Conservation (phyloP, 2,329 filamentous ascomycete species). For the Ophiocordyceps camponoti-rufipedis region DNA sequence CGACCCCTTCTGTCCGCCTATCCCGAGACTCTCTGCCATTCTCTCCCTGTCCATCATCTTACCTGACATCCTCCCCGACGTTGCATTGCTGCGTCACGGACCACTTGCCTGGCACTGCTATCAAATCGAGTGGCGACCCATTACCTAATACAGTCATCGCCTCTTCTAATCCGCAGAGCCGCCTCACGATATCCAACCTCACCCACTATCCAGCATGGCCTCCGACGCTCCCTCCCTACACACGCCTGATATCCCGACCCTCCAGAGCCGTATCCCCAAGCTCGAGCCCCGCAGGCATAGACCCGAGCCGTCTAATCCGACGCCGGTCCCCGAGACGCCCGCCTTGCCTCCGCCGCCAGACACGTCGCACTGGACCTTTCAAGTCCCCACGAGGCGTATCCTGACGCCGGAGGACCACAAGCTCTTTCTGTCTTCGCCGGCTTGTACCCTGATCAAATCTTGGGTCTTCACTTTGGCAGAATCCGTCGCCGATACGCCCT, state of each 20-base stretch:
- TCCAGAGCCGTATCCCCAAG: slow-evolving; percentile 42
- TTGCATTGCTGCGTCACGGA: too few species aligned
- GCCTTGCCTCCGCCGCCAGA: slow-evolving; percentile 50
- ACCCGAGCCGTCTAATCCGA: slow-evolving; percentile 29
- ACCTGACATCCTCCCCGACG: too few species aligned
- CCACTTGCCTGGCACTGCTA: too few species aligned
- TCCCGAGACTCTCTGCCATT: too few species aligned
- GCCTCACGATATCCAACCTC: too few species aligned
- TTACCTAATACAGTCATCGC: too few species aligned
- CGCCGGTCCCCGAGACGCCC: slow-evolving; percentile 59
- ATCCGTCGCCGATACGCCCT: slow-evolving; percentile 51
- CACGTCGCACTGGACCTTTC: slow-evolving; percentile 40
- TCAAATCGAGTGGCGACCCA: too few species aligned
- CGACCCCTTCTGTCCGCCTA: too few species aligned
- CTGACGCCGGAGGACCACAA: slow-evolving; percentile 65
- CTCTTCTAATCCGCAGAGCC: too few species aligned
- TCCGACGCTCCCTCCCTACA: too few species aligned
- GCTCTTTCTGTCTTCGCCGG: slow-evolving; percentile 59
- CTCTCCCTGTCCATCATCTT: too few species aligned
- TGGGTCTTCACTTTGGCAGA: slow-evolving; percentile 83
- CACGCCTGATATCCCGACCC: slow-evolving; percentile 9
- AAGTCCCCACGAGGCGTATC: slow-evolving; percentile 58
- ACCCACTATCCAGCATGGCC: too few species aligned
- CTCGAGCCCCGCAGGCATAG: slow-evolving; percentile 45
- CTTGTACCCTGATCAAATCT: slow-evolving; percentile 57